Evolutionary conservation across 2,329 filamentous ascomycete species (phyloP), one percentile per base, ranked within the genome.

Genomic region (Diaporthe citri): DNA sequence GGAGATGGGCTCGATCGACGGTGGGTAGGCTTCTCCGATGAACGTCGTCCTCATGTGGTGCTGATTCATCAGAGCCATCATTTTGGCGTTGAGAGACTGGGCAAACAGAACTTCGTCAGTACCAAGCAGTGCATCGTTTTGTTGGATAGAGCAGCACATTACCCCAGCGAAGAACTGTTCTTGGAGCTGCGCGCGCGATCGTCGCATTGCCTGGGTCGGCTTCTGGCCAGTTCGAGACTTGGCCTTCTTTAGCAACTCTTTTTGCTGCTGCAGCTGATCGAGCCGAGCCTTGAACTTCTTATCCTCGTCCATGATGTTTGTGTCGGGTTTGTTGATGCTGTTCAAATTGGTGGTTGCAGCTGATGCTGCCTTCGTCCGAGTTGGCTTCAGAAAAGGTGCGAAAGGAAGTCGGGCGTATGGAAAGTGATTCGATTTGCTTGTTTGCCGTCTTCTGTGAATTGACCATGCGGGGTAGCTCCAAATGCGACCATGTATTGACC

Each of bases 201-300:
- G 87, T 13, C 88, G 92, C 62, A 91, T 93, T 0, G 92, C 93
- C 78, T 86, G 88, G 13, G 91, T 91, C 4, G 74, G 72, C 22
- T 74, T 73, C 36, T 73, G 67, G 22, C 76, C 74, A 20, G 62
- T 70, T 59, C 36, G 56, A 15, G 13, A 22, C 51, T 46, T 69
- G 22, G 74, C 70, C 55, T 71, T 0, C 85, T 93, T 20, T 89
- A 92, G 93, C 17, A 95, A 93, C 0, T 94, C 92, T 0, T 92
- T 95, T 75, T 91, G 93, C 28, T 95, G 4, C 4, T 9, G 22
- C 22, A 60, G 57, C 12, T 22, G 3, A 0, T 60, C 34, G 5
- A 6, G 1, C 1, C 3, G 9, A 25, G 20, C 22, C 2, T 22
- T n/a, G 34, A 8, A 1, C 3, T 9, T 22, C 13, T 10, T 22